Percentiles rank a stretch among this genome's conserved stretches.
Evolutionary conservation across 2,329 filamentous ascomycete species (phyloP).

Genomic region (Claviceps arundinis): DNA sequence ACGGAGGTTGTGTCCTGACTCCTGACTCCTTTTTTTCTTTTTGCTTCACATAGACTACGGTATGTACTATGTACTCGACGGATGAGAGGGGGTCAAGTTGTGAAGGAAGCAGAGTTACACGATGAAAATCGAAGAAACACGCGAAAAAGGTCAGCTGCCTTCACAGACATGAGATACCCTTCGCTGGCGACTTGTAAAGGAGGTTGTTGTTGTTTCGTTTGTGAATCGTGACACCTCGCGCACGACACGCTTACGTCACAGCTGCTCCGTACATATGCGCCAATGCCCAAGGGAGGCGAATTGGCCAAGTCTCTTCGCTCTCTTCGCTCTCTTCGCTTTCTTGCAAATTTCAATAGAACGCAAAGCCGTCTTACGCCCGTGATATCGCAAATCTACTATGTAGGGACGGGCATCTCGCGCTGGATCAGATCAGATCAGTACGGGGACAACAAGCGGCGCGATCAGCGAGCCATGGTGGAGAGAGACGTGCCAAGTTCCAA

Average conservation of each 20-base stretch:
- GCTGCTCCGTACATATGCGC: not conserved
- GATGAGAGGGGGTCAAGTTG: too few relatives aligned
- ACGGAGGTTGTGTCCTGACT: not conserved
- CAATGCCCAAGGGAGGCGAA: not conserved
- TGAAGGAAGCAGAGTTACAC: too few relatives aligned
- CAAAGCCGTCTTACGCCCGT: too few relatives aligned
- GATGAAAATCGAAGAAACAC: too few relatives aligned
- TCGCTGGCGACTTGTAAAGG: not conserved
- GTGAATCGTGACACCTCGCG: not conserved
- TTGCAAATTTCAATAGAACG: not conserved
- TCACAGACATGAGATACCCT: not conserved
- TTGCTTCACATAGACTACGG: too few relatives aligned
- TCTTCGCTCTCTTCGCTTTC: not conserved
- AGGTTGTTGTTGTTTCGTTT: not conserved
- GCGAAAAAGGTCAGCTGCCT: not conserved
- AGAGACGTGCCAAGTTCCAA: too few relatives aligned
- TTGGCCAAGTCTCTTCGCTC: not conserved
- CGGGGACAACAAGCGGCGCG: too few relatives aligned
- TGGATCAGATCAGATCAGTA: too few relatives aligned
- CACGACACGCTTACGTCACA: conserved; percentile 4
- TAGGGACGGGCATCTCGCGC: too few relatives aligned
- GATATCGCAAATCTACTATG: too few relatives aligned
- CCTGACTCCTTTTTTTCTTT: not conserved
- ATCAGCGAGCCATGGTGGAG: too few relatives aligned
- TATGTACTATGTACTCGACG: too few relatives aligned